Percentiles rank a stretch among this genome's conserved stretches.
phyloP scores from a whole-genome alignment of 345 rosid genomes.

The Populus ilicifolia region DNA sequence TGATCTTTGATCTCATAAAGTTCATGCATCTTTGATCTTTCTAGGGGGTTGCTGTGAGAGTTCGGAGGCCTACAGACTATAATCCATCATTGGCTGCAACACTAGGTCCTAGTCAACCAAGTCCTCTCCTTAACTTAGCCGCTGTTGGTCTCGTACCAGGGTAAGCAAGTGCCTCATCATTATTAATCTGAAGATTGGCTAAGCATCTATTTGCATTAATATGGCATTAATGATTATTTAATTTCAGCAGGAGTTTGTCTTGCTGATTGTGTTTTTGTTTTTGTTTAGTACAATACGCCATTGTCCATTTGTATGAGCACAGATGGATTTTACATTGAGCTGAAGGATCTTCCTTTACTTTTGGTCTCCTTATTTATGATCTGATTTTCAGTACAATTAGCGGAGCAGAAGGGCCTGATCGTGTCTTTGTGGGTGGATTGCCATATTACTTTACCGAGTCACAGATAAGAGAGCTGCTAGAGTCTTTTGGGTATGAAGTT shows the following conservation, averaged over 20 bases:
- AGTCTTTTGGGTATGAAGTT: slow-evolving; percentile 31
- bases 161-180: slow-evolving; percentile 10
- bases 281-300: neutral
- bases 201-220: neutral
- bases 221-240: neutral
- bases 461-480: slow-evolving; percentile 33
- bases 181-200: neutral
- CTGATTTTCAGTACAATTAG: slow-evolving; percentile 19
- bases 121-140: slow-evolving; percentile 42
- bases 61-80: slow-evolving; percentile 50
- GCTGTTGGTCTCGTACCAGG: slow-evolving; percentile 50
- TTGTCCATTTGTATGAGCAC: neutral
- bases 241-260: neutral
- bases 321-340: neutral
- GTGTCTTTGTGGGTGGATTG: slow-evolving; percentile 39
- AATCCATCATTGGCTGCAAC: slow-evolving; percentile 49
- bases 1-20: neutral
- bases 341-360: neutral
- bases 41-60: slow-evolving; percentile 52
- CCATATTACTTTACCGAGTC: slow-evolving; percentile 35
- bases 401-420: slow-evolving; percentile 35
- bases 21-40: slow-evolving; percentile 5
- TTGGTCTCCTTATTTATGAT: neutral
- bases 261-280: neutral
- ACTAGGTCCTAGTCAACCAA: slow-evolving; percentile 55